These are phyloP conservation scores for Neurospora africana DNA, from an alignment of 495 filamentous ascomycete species.

Conservation along the genomic window DNA sequence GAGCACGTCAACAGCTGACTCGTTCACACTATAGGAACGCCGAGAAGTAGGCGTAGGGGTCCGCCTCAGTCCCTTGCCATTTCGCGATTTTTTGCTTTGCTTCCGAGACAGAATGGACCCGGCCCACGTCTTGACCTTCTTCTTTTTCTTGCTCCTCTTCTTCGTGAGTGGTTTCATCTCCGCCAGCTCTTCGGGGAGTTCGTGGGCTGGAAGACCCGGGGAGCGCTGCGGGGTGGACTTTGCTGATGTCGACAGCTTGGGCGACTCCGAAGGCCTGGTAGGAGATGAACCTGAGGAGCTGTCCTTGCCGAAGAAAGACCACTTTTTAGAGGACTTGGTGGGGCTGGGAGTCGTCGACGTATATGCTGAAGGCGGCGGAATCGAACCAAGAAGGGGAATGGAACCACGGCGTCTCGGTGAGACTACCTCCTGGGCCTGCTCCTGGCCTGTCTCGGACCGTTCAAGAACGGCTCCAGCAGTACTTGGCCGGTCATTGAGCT, in stretches of 20 bases:
- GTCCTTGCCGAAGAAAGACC: conserved; percentile 47
- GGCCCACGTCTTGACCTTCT: conserved; percentile 74
- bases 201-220: neutral
- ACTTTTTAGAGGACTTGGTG: conserved; percentile 37
- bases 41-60: conserved; percentile 33
- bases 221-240: conserved; percentile 10
- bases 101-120: conserved; percentile 66
- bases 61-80: conserved; percentile 31
- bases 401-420: conserved; percentile 38
- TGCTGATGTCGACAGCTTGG: conserved; percentile 9
- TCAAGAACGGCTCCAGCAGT: conserved; percentile 44
- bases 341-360: conserved; percentile 32
- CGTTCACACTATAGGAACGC: conserved; percentile 9
- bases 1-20: conserved; percentile 11
- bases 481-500: conserved; percentile 33
- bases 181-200: neutral
- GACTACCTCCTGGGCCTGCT: conserved; percentile 16
- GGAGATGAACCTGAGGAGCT: conserved; percentile 32
- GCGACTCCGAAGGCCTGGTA: conserved; percentile 26
- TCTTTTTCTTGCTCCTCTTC: conserved; percentile 59
- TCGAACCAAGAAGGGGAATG: conserved; percentile 33
- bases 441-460: conserved; percentile 28
- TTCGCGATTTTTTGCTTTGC: conserved; percentile 27
- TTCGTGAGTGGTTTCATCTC: conserved; percentile 19
- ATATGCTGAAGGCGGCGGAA: conserved; percentile 19